These are phyloP conservation scores for Auricularia heimuer DNA, from an alignment of 768 basidiomycete genomes.

Conservation along the genomic window DNA sequence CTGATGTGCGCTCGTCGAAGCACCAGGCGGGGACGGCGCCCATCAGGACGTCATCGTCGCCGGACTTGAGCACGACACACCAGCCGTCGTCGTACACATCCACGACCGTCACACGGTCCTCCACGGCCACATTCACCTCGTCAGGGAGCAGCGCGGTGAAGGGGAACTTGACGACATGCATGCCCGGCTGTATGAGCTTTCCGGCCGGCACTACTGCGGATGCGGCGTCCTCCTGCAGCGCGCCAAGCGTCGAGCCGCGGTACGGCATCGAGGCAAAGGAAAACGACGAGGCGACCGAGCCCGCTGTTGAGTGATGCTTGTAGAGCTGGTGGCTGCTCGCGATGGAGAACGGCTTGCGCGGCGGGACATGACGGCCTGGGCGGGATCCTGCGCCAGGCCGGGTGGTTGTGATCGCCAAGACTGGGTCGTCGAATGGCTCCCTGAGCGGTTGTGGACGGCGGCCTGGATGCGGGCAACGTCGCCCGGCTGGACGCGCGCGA, in stretches of 20 bases:
- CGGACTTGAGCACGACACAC: slow-evolving; percentile 60
- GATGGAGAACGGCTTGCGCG: not conserved
- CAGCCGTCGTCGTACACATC: slow-evolving; percentile 72
- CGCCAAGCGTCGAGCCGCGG: not conserved
- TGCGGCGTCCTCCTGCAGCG: not conserved
- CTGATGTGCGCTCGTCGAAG: slow-evolving; percentile 46
- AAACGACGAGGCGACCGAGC: not conserved
- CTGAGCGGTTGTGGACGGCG: not conserved
- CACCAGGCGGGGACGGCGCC: slow-evolving; percentile 73
- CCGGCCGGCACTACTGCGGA: not conserved
- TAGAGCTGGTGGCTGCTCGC: not conserved
- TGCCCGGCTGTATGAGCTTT: not conserved
- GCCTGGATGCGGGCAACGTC: not conserved
- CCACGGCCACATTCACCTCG: slow-evolving; percentile 49
- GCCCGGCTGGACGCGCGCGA: not conserved
- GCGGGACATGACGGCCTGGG: not conserved
- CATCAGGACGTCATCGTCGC: slow-evolving; percentile 42
- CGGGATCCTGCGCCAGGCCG: not conserved
- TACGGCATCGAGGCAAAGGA: not conserved
- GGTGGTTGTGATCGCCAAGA: not conserved
- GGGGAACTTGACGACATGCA: slow-evolving; percentile 12
- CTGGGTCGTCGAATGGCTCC: not conserved
- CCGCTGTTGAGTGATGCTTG: not conserved
- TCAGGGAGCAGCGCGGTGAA: slow-evolving; percentile 67
- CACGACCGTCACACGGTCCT: slow-evolving; percentile 53